A percentile compares a stretch with the other conserved stretches of the same genome.
phyloP scores from a whole-genome alignment of 2,329 filamentous ascomycete genomes.

The Leptographium lundbergii region DNA sequence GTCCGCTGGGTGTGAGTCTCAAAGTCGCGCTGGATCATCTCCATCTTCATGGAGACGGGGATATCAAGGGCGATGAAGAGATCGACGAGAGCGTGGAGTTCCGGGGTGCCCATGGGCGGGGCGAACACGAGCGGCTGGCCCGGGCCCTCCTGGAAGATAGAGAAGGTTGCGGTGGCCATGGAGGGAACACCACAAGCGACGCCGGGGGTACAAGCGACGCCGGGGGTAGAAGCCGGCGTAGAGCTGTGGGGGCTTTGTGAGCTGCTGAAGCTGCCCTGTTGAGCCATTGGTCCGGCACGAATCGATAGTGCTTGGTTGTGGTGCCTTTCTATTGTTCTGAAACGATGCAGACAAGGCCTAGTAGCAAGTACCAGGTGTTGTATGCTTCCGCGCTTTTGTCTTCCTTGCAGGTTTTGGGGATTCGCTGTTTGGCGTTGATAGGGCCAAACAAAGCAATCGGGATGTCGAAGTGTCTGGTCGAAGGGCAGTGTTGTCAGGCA shows the following conservation, averaged over 20 bases:
- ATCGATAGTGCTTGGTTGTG: not conserved
- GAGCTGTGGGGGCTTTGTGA: slow-evolving; percentile 2
- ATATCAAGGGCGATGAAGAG: slow-evolving; percentile 35
- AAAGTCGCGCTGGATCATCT: slow-evolving; percentile 13
- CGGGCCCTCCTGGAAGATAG: slow-evolving; percentile 44
- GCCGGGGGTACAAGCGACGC: slow-evolving; percentile 7
- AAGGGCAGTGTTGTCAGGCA: not conserved
- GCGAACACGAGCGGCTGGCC: slow-evolving; percentile 51
- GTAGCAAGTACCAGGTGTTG: not conserved
- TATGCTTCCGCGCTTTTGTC: not conserved
- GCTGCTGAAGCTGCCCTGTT: slow-evolving; percentile 7
- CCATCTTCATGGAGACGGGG: slow-evolving; percentile 33
- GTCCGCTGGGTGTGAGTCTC: slow-evolving; percentile 27
- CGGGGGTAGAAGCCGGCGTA: slow-evolving; percentile 6
- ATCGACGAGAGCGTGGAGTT: slow-evolving; percentile 48
- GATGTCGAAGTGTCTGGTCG: no score
- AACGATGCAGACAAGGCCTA: not conserved
- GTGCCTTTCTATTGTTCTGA: not conserved
- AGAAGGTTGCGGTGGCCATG: slow-evolving; percentile 27
- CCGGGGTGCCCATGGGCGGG: slow-evolving; percentile 48
- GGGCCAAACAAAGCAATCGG: not conserved
- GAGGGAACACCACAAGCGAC: not conserved
- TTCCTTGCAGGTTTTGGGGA: not conserved
- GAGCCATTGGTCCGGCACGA: slow-evolving; percentile 4
- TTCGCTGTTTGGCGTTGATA: not conserved